phyloP scores from a whole-genome alignment of 306 rosid species.

The Rosa rugosa region DNA sequence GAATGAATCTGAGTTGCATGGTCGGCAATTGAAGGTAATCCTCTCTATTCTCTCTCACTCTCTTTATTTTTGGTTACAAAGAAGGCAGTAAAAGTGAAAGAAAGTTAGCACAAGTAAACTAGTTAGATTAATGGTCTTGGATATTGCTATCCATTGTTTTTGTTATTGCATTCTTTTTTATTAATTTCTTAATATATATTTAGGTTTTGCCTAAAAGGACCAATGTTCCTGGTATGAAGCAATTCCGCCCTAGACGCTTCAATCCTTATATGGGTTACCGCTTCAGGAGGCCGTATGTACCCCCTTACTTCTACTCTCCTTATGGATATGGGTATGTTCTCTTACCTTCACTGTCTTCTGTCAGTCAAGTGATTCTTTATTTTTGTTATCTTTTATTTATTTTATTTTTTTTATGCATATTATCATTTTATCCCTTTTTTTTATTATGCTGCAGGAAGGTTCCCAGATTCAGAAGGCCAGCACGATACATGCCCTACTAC shows the following conservation, averaged over 20 bases:
- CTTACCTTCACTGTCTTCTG: background rate
- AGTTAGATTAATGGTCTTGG: background rate
- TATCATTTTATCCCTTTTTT: constrained; percentile 14
- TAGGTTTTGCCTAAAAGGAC: constrained; percentile 94
- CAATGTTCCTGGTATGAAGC: constrained; percentile 97
- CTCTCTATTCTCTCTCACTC: background rate
- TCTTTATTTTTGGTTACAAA: background rate
- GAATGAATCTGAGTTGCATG: constrained; percentile 86
- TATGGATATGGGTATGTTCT: constrained; percentile 84
- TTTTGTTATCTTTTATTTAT: background rate
- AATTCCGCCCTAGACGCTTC: constrained; percentile 70
- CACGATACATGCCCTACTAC: constrained; percentile 80
- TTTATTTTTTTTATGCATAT: constrained; percentile 13
- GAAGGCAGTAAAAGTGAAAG: too few relatives aligned
- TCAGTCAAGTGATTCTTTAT: background rate
- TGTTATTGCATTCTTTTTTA: background rate
- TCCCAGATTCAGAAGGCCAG: constrained; percentile 76
- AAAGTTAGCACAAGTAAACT: background rate
- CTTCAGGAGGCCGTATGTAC: constrained; percentile 73
- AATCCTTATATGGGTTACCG: constrained; percentile 71
- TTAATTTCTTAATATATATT: background rate
- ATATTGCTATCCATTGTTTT: background rate
- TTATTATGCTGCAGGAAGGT: constrained; percentile 58
- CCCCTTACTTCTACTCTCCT: constrained; percentile 77
- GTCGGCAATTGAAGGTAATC: constrained; percentile 84